Evolutionary conservation across 768 basidiomycete species (phyloP), one percentile per base, ranked within the genome.

Genomic region (Mrakia frigida): DNA sequence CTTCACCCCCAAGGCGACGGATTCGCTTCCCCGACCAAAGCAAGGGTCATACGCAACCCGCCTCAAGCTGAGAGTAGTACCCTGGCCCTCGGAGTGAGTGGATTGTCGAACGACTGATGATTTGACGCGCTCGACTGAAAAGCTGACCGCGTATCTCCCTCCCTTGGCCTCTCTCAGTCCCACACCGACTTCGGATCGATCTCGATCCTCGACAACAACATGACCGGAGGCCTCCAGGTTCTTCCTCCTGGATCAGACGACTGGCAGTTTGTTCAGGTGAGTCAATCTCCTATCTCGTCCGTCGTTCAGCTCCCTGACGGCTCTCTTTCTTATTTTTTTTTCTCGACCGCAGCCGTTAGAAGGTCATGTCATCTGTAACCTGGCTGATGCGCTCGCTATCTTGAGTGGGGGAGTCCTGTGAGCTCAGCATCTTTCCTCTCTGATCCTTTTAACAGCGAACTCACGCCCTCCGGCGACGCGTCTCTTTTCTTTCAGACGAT

Each of bases 151-250:
- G 43, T 31, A 2, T 2, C 1, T 14, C 6, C 35, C 25, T 41
- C 39, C 16, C 25, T 16, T 18, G n/a, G 3, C 35, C 33, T 46
- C 16, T 23, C 9, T n/a, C 52, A 74, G 73, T 68, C 60, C 43
- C 77, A 78, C n/a, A 74, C 77, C 25, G 77, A 78, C 33, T 78
- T 78, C 53, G 77, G 77, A 10, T 39, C 73, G 1, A 74, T 78
- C 52, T 74, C 77, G 1, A 33, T 78, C 41, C 52, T 78, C 31
- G 68, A 74, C 56, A 78, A 78, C 69, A 78, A 74, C 65, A n/a
- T 71, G 35, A 78, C 77, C 3, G 77, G 77, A 21, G 77, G 77
- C 13, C 68, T 78, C 0, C 77, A 78, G 25, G 77, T 78, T 33
- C 77, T 78, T 4, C 67, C 73, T 39, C 77, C 77, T 0, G 77